These are phyloP conservation scores for Metschnikowia bowlesiae DNA, from an alignment of 805 yeast species.

Conservation along the genomic window DNA sequence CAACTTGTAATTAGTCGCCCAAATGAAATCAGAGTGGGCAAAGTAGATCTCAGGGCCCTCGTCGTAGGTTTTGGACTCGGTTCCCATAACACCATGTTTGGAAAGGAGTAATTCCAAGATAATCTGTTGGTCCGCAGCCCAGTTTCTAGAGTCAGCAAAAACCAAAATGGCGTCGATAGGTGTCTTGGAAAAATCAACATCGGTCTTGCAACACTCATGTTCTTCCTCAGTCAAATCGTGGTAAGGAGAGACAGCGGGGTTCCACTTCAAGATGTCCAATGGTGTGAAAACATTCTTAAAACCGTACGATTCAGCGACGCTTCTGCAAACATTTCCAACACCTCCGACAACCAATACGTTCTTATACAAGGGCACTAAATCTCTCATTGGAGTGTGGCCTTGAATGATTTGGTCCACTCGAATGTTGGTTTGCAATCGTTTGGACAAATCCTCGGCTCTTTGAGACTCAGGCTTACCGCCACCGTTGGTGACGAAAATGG, in stretches of 20 bases:
- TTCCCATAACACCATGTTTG: constrained; percentile 80
- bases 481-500: constrained; percentile 80
- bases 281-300: constrained; percentile 81
- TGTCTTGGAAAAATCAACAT: constrained; percentile 62
- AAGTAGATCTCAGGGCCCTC: constrained; percentile 82
- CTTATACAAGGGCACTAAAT: constrained; percentile 60
- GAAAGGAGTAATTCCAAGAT: constrained; percentile 76
- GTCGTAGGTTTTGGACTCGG: constrained; percentile 61
- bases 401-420: constrained; percentile 80
- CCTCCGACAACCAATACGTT: constrained; percentile 89
- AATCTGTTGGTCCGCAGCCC: constrained; percentile 93
- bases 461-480: constrained; percentile 81
- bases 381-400: constrained; percentile 93
- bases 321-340: constrained; percentile 75
- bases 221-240: constrained; percentile 76
- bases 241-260: constrained; percentile 82
- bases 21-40: constrained; percentile 88
- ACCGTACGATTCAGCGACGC: constrained; percentile 80
- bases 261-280: constrained; percentile 77
- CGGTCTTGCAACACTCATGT: constrained; percentile 41
- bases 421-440: constrained; percentile 55
- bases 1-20: constrained; percentile 84
- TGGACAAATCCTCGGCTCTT: constrained; percentile 66
- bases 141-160: constrained; percentile 86
- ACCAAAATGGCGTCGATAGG: constrained; percentile 78